phyloP scores from a whole-genome alignment of 805 yeast genomes.

The Candida succiphila region DNA sequence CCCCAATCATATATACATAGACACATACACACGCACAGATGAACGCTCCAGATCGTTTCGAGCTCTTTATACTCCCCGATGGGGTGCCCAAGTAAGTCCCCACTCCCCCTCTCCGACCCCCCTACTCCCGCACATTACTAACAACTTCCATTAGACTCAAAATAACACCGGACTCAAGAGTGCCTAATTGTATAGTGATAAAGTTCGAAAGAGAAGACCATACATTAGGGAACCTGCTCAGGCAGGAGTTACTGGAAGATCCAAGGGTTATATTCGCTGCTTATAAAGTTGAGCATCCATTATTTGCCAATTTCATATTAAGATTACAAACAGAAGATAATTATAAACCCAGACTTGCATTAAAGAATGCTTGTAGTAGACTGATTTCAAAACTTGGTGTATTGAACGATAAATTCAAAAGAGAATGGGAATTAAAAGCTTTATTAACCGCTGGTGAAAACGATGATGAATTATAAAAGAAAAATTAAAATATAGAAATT shows the following conservation, averaged over 20 bases:
- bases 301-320: conserved; percentile 90
- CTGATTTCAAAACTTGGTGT: conserved; percentile 71
- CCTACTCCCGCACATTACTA: not conserved
- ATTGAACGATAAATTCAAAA: conserved; percentile 68
- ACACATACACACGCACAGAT: too few species aligned
- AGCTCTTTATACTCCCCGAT: conserved; percentile 92
- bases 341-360: conserved; percentile 82
- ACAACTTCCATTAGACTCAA: conserved; percentile 38
- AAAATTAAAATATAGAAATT: not conserved
- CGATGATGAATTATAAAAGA: conserved; percentile 18
- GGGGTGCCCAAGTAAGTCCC: conserved; percentile 79
- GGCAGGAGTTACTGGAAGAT: conserved; percentile 81
- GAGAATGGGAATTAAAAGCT: conserved; percentile 89
- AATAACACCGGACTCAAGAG: conserved; percentile 87
- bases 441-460: conserved; percentile 46
- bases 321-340: conserved; percentile 96
- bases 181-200: conserved; percentile 88
- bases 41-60: conserved; percentile 99
- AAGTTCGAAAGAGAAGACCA: conserved; percentile 97
- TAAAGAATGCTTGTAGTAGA: conserved; percentile 80
- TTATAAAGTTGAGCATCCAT: conserved; percentile 95
- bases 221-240: conserved; percentile 82
- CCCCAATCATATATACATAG: too few species aligned
- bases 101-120: not conserved
- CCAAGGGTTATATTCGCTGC: conserved; percentile 92